These are phyloP conservation scores for Beauveria sp. DNA, from an alignment of 2,329 filamentous ascomycete species.

Conservation along the genomic window DNA sequence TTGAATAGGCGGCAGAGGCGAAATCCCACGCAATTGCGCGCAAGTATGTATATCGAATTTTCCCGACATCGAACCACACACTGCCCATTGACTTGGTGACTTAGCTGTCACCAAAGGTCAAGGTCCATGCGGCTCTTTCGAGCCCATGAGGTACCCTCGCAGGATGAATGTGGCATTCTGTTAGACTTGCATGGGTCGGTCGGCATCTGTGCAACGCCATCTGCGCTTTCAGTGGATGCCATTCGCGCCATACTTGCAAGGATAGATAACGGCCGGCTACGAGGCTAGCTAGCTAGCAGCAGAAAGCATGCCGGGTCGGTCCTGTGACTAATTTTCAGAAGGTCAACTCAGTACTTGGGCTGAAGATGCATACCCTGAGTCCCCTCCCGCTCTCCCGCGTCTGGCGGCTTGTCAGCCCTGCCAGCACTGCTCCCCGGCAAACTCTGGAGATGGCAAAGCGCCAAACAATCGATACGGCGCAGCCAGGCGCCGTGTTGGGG, in stretches of 20 bases:
- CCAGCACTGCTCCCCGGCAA: background rate
- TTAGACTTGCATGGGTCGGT: background rate
- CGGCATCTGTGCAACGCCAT: constrained; percentile 2
- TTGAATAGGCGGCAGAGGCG: background rate
- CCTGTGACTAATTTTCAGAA: background rate
- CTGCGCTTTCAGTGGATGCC: background rate
- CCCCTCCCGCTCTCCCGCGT: background rate
- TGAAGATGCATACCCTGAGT: background rate
- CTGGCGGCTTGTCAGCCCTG: background rate
- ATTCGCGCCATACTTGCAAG: background rate
- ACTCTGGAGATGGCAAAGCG: background rate
- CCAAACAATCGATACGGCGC: background rate
- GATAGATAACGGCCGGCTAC: background rate
- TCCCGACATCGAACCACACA: background rate
- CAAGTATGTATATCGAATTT: background rate
- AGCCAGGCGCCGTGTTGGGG: background rate
- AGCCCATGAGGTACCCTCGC: background rate
- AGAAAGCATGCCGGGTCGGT: background rate
- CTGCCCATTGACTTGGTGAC: background rate
- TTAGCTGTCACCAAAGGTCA: background rate
- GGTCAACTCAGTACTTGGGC: background rate
- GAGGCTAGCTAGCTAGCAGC: background rate
- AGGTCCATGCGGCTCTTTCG: background rate
- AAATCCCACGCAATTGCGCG: background rate
- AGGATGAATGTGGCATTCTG: background rate